Evolutionary conservation across 1,284 basidiomycete genomes (phyloP).

Genomic region (Papiliotrema terrestris): DNA sequence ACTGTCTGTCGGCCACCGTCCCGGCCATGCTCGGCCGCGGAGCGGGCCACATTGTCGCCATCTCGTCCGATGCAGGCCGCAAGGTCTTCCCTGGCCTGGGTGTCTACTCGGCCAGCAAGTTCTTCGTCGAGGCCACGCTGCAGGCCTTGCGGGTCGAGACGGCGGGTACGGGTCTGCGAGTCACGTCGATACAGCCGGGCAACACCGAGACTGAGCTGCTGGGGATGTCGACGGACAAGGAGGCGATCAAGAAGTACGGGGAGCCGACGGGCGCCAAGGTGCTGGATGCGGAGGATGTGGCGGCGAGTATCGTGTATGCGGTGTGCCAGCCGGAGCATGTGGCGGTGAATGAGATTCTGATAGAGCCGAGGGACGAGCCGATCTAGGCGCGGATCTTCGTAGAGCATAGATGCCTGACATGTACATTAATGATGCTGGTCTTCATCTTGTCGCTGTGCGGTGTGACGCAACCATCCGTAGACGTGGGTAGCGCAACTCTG

Average conservation of each 20-base stretch:
- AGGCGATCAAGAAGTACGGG: slow-evolving; percentile 39
- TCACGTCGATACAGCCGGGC: slow-evolving; percentile 37
- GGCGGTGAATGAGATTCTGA: slow-evolving; percentile 31
- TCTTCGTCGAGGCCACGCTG: slow-evolving; percentile 41
- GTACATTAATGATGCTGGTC: too few relatives aligned
- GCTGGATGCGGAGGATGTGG: slow-evolving; percentile 33
- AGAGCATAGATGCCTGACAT: background rate
- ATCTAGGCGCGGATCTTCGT: slow-evolving; percentile 1
- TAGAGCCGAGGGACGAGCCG: slow-evolving; percentile 14
- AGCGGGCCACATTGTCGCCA: slow-evolving; percentile 37
- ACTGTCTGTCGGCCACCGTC: slow-evolving; percentile 29
- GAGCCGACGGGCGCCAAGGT: slow-evolving; percentile 38
- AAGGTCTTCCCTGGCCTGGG: slow-evolving; percentile 41
- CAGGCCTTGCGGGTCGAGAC: slow-evolving; percentile 39
- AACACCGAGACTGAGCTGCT: slow-evolving; percentile 38
- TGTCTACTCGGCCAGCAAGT: slow-evolving; percentile 40
- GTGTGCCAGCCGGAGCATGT: slow-evolving; percentile 35
- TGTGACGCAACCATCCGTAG: too few relatives aligned
- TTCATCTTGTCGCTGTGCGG: too few relatives aligned
- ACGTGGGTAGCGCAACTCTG: too few relatives aligned
- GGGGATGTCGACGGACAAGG: slow-evolving; percentile 36
- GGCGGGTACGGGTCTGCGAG: slow-evolving; percentile 29
- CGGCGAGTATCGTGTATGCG: slow-evolving; percentile 35
- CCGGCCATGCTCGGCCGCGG: slow-evolving; percentile 25
- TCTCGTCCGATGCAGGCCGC: slow-evolving; percentile 40